A percentile compares a stretch with the other conserved stretches of the same genome.
phyloP scores from a whole-genome alignment of 2,329 filamentous ascomycete species.

The Didymella arachidicola region DNA sequence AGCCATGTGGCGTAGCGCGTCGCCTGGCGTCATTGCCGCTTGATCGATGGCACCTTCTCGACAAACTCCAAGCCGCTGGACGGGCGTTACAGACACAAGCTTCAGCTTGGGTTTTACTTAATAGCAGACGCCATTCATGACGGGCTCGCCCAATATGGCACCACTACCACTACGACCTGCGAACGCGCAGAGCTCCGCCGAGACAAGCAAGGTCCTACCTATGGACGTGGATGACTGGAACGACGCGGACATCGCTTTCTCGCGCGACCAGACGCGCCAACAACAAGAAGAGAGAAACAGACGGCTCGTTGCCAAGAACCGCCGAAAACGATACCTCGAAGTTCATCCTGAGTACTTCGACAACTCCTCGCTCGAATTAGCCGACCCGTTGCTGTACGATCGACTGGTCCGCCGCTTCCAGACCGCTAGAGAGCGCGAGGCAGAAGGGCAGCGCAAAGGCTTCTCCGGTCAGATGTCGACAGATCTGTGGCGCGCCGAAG shows the following conservation, averaged over 20 bases:
- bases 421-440: conserved; percentile 73
- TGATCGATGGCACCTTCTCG: not conserved
- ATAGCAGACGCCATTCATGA: conserved; percentile 39
- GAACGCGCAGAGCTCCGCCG: conserved; percentile 22
- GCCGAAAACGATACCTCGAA: conserved; percentile 78
- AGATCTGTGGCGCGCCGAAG: conserved; percentile 78
- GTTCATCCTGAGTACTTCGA: conserved; percentile 76
- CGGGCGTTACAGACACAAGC: not conserved
- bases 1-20: conserved; percentile 26
- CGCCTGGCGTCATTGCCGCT: conserved; percentile 40
- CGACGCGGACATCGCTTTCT: conserved; percentile 27
- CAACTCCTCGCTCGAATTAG: conserved; percentile 66
- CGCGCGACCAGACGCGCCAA: conserved; percentile 20
- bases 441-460: conserved; percentile 75
- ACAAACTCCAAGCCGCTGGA: not conserved
- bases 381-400: conserved; percentile 82
- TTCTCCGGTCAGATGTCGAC: conserved; percentile 81
- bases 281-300: conserved; percentile 31
- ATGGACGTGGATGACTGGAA: conserved; percentile 24
- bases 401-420: conserved; percentile 80
- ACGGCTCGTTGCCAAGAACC: conserved; percentile 71
- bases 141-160: conserved; percentile 30
- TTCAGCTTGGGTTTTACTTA: not conserved
- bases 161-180: conserved; percentile 35
- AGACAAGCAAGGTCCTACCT: conserved; percentile 13